Base-by-base conservation (phyloP, 2,329 filamentous ascomycete species). In the Coniochaeta ligniaria region DNA sequence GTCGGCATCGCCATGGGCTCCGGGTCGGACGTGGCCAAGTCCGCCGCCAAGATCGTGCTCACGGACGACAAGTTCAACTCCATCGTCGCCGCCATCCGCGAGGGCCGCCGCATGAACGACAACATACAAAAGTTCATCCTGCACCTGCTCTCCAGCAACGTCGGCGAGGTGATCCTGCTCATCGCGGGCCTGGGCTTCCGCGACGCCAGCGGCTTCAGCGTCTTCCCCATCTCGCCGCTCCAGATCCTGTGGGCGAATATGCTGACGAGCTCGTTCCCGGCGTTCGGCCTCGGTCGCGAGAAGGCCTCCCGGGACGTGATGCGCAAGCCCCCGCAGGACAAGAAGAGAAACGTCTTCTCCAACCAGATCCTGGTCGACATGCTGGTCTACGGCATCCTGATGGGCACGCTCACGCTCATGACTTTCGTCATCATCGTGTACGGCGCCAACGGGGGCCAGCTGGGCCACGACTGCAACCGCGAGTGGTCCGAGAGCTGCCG, bases 201-300 rank as follows among this genome's bases (percentile, higher is more conserved):
- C 68, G 92, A 96, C 69, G 66, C 74, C 2, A 77, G 80, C 11
- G 82, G 84, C 9, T 82, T 90, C 63, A 95, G 91, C 0, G 91
- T 96, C 11, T 96, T 96, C 73, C 92, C 92, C 5, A 84, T 96
- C 52, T 86, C 90, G 0, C 91, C 92, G 0, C 85, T 96, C 12
- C 88, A 96, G 68, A 94, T 96, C 64, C 83, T 96, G 62, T 96
- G 91, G 92, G 91, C 96, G 72, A 96, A 96, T 74, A 94, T 96
- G 89, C 83, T 95, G 60, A 96, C 92, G 0, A 94, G 90, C 45
- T 90, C 88, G 1, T 86, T 95, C 72, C 92, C 92, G 1, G 92
- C 93, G 61, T 95, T 96, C 77, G 92, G 92, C 50, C 83, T 96
- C 1, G 91, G 92, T 22, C 88, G 92, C 66, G 92, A 96, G 73